These are phyloP conservation scores for Capsicum rhomboideum DNA, from an alignment of 257 asterid genomes.

Conservation along the genomic window DNA sequence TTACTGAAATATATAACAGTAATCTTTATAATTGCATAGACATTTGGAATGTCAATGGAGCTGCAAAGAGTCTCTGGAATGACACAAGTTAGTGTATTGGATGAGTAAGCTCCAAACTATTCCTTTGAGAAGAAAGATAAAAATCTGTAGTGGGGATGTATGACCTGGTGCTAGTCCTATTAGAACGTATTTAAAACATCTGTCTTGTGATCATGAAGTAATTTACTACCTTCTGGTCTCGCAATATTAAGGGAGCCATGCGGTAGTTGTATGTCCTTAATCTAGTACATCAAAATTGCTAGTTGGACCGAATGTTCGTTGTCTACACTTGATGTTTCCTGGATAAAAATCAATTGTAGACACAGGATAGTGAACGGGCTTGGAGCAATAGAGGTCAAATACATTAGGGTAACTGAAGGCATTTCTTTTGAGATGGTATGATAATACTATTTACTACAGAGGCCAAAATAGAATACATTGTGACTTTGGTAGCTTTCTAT, in stretches of 20 bases:
- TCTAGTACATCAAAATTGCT: background rate
- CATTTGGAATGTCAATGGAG: background rate
- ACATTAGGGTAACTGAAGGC: background rate
- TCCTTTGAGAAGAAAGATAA: background rate
- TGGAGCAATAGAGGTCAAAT: background rate
- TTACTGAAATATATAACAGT: background rate
- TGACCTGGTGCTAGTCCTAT: background rate
- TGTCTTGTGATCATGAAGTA: background rate
- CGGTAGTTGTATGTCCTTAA: background rate
- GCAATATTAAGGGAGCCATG: background rate
- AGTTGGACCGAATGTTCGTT: background rate
- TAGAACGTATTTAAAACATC: background rate
- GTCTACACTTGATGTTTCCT: background rate
- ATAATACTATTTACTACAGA: background rate
- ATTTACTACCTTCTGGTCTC: background rate
- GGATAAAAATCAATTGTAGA: background rate
- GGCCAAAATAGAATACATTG: background rate
- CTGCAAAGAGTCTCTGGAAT: background rate
- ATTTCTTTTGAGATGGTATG: background rate
- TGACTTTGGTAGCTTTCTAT: background rate
- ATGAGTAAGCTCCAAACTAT: background rate
- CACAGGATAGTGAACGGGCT: background rate
- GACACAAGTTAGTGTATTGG: background rate
- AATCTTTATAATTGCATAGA: background rate
- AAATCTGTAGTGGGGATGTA: background rate